phyloP scores from a whole-genome alignment of 2,329 filamentous ascomycete species.

The Coccinonectria pachysandricola region DNA sequence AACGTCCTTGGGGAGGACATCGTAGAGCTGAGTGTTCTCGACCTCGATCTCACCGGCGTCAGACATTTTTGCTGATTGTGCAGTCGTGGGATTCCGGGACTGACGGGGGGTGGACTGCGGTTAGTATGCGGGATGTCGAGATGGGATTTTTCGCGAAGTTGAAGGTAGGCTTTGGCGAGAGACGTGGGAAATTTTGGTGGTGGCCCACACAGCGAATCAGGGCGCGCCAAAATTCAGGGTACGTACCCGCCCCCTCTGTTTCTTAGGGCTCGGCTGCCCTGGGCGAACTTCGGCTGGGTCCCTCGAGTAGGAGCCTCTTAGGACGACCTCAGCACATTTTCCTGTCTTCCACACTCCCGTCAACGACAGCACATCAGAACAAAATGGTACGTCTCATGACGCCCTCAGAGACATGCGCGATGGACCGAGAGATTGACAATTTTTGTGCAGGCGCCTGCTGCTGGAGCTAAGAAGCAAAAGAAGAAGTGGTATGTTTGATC shows the following conservation, averaged over 20 bases:
- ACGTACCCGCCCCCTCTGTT: constrained; percentile 19
- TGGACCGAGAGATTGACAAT: constrained; percentile 14
- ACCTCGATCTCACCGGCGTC: constrained; percentile 91
- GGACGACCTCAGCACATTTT: constrained; percentile 18
- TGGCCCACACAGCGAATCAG: constrained; percentile 28
- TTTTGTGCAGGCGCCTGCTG: constrained; percentile 31
- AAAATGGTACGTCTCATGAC: constrained; percentile 30
- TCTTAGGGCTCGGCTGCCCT: constrained; percentile 35
- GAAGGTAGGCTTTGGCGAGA: constrained; percentile 22
- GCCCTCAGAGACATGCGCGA: constrained; percentile 4
- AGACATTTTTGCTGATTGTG: constrained; percentile 71
- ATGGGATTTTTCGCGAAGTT: constrained; percentile 26
- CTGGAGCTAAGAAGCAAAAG: constrained; percentile 41
- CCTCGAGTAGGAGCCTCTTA: constrained; percentile 21
- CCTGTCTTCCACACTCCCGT: constrained; percentile 26
- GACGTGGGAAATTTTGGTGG: constrained; percentile 29
- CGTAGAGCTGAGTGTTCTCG: constrained; percentile 63
- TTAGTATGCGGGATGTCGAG: constrained; percentile 30
- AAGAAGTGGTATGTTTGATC: constrained; percentile 33
- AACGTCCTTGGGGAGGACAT: constrained; percentile 88
- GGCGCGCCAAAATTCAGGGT: constrained; percentile 13
- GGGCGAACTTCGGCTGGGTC: constrained; percentile 20
- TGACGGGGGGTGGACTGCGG: constrained; percentile 27
- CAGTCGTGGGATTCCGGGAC: constrained; percentile 28
- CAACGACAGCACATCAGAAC: constrained; percentile 31